Percentiles rank a stretch among this genome's conserved stretches.
Conservation (phyloP, 148 eudicot species). For the Camellia japonica region DNA sequence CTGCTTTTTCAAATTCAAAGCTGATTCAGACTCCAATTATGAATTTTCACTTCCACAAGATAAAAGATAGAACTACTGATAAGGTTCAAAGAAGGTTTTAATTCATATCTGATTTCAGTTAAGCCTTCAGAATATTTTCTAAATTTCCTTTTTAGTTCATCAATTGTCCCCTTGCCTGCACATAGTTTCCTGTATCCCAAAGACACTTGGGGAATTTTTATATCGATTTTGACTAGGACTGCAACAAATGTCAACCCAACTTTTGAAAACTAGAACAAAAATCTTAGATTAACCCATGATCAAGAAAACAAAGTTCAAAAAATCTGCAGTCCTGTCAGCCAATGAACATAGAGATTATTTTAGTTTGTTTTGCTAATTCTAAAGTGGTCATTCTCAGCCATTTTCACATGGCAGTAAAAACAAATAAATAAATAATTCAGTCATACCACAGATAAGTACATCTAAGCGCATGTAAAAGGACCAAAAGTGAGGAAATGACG, state of each 20-base stretch:
- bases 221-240: background rate
- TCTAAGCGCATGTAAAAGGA: background rate
- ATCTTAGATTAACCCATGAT: background rate
- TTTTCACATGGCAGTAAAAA: background rate
- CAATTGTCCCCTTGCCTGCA: background rate
- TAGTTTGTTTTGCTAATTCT: background rate
- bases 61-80: background rate
- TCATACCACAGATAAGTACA: background rate
- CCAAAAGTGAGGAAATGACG: background rate
- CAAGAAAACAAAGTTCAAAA: background rate
- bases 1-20: conserved; percentile 35
- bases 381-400: background rate
- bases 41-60: background rate
- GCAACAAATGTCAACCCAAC: background rate
- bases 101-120: background rate
- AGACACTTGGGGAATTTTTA: background rate
- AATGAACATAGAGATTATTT: background rate
- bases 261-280: background rate
- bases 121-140: background rate
- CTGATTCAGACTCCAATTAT: conserved; percentile 12
- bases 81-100: background rate
- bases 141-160: background rate
- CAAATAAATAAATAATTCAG: background rate
- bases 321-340: background rate
- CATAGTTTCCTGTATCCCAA: background rate